Evolutionary conservation across 352 stramenopile species (phyloP).

Genomic region (Phytopythium delawarense): DNA sequence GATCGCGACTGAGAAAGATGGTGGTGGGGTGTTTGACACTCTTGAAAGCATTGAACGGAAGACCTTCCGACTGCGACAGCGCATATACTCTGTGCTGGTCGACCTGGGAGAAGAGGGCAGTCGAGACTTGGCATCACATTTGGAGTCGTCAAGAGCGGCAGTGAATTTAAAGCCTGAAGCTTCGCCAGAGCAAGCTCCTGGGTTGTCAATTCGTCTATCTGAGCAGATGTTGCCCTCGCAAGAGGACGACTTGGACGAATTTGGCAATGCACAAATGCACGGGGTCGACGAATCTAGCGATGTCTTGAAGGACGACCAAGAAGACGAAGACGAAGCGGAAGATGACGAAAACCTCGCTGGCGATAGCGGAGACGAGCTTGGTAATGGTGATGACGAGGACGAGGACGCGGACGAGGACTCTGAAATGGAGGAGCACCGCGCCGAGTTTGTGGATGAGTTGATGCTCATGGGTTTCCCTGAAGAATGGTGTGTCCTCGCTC

Average conservation of each 20-base stretch:
- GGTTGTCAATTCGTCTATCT: background rate
- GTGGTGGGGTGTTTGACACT: slow-evolving; percentile 22
- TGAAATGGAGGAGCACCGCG: slow-evolving; percentile 49
- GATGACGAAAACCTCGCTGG: slow-evolving; percentile 10
- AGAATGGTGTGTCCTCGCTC: slow-evolving; percentile 88
- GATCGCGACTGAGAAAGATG: slow-evolving; percentile 16
- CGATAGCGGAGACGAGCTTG: slow-evolving; percentile 16
- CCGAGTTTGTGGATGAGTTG: slow-evolving; percentile 88
- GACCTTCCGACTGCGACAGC: slow-evolving; percentile 34
- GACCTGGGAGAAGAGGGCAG: slow-evolving; percentile 28
- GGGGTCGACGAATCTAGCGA: slow-evolving; percentile 15
- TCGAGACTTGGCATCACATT: slow-evolving; percentile 14
- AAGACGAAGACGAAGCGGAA: slow-evolving; percentile 16
- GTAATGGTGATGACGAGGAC: slow-evolving; percentile 27
- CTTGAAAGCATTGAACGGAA: slow-evolving; percentile 33
- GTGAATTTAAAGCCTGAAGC: background rate
- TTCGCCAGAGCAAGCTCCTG: background rate
- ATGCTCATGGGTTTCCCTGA: slow-evolving; percentile 92
- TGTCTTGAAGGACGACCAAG: slow-evolving; percentile 13
- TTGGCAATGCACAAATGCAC: slow-evolving; percentile 8
- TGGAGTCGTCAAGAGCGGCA: background rate
- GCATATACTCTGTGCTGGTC: slow-evolving; percentile 38
- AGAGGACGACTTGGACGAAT: background rate
- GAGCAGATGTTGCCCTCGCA: background rate
- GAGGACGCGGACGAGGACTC: slow-evolving; percentile 45